Evolutionary conservation across 495 filamentous ascomycete species (phyloP), one percentile per base, ranked within the genome.

Genomic region (Penicillium verhagenii): DNA sequence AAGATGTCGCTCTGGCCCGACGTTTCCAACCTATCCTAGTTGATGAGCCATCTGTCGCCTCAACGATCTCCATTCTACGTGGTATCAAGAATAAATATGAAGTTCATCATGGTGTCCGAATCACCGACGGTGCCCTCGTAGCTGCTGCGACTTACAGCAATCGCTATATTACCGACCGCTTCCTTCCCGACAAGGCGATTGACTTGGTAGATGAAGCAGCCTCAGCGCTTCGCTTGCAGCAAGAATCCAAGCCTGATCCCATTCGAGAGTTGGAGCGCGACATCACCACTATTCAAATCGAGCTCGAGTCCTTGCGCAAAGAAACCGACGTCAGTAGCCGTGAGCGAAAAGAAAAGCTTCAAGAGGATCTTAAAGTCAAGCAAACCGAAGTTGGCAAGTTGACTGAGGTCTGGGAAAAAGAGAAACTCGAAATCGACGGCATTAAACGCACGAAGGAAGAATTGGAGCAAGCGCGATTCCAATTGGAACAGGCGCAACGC

Each of bases 31-130:
- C 94, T 4, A 95, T 98, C 54, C 72, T 87, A 38, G 89, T 98
- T 21, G 85, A 84, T 53, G 94, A 98, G 58, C 94, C 94, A 1
- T 87, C 82, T 1, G 92, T 97, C 11, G 83, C 88, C 58, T 92
- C 96, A 63, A 96, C 94, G 0, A 91, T 98, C 52, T 96, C 91
- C 50, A 98, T 98, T 53, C 80, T 98, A 0, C 86, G 94, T 63
- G 94, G 93, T 50, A 96, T 98, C 72, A 97, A 96, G 65, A 91
- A 97, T 58, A 87, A 89, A 49, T 98, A 98, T 63, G 94, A 98
- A 69, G 90, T 97, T 13, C 94, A 98, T 61, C 94, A 98, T 67
- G 78, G 78, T 66, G 92, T 97, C 6, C 79, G 93, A 52, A 97
- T 98, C 54, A 95, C 91, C 0, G 94, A 97, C 65, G 88, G 85